Evolutionary conservation across 78 protist species (phyloP), one percentile per base, ranked within the genome.

Genomic region (Dictyostelium intermedium): DNA sequence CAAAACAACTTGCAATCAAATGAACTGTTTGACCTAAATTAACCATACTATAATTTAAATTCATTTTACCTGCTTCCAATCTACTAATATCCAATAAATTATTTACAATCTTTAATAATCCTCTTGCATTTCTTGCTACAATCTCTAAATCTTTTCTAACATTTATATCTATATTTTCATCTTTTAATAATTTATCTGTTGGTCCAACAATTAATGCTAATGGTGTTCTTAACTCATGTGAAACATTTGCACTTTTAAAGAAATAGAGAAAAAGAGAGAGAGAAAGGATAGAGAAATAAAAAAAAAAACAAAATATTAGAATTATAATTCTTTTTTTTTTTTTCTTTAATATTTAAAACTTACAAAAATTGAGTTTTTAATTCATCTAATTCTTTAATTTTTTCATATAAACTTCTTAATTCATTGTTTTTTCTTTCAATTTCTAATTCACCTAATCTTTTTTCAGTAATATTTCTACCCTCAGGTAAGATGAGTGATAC

Each of bases 171-270:
- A 92, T 4, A 13, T 4, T 70, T 56, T 35, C 76, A 35, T 91
- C 91, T 50, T 43, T 83, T 79, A 92, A 60, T 50, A 92, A 27
- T 35, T 84, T 85, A 47, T 92, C 96, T 10, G 91, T 84, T 47
- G 96, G 96, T 39, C 85, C 89, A 13, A 83, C 78, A 47, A 92
- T 92, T n/a, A 92, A 85, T 35, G 96, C 53, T 39, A 92, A 50
- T 32, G 96, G 96, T 74, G 96, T 92, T 92, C 96, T 79, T 78
- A 92, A 84, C 60, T 92, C 96, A 81, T 92, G 96, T 47, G 96
- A 92, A 43, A 92, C 91, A 82, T 92, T 92, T 60, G 93, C 93
- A 87, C 93, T 87, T 7, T 43, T 25, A 34, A n/a, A 45, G n/a
- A n/a, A n/a, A n/a, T n/a, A n/a, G n/a, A n/a, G n/a, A n/a, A n/a